Conservation (phyloP, 2,329 filamentous ascomycete species). For the Eutypa lata region DNA sequence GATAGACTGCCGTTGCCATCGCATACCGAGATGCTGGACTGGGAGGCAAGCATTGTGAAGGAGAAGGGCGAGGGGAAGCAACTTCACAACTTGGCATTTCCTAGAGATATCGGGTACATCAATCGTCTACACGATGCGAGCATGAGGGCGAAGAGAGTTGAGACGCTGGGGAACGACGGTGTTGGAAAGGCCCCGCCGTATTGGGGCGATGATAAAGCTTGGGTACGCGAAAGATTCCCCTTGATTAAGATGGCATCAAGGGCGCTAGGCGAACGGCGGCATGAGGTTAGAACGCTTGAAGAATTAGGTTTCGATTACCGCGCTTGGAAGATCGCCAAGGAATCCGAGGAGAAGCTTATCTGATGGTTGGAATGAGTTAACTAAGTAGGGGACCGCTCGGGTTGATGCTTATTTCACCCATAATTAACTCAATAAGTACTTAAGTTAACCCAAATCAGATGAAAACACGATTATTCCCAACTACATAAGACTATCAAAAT, state of each 20-base stretch:
- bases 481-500: too few relatives aligned
- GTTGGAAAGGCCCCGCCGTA: constrained; percentile 35
- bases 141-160: constrained; percentile 28
- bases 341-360: constrained; percentile 1
- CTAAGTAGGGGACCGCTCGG: too few relatives aligned
- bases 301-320: constrained; percentile 38
- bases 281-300: constrained; percentile 31
- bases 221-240: constrained; percentile 37
- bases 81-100: constrained; percentile 42
- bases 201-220: constrained; percentile 37
- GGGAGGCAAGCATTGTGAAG: neutral
- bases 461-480: too few relatives aligned
- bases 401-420: too few relatives aligned
- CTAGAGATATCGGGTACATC: constrained; percentile 58
- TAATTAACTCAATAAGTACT: too few relatives aligned
- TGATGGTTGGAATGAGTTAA: too few relatives aligned
- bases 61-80: neutral
- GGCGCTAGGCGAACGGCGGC: constrained; percentile 31
- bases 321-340: constrained; percentile 20
- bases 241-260: constrained; percentile 38
- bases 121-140: constrained; percentile 54
- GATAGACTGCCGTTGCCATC: neutral
- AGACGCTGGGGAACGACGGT: constrained; percentile 33
- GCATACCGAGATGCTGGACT: neutral
- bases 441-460: too few relatives aligned